Conservation (phyloP, 2,329 filamentous ascomycete species). For the Gnomoniopsis sp. region DNA sequence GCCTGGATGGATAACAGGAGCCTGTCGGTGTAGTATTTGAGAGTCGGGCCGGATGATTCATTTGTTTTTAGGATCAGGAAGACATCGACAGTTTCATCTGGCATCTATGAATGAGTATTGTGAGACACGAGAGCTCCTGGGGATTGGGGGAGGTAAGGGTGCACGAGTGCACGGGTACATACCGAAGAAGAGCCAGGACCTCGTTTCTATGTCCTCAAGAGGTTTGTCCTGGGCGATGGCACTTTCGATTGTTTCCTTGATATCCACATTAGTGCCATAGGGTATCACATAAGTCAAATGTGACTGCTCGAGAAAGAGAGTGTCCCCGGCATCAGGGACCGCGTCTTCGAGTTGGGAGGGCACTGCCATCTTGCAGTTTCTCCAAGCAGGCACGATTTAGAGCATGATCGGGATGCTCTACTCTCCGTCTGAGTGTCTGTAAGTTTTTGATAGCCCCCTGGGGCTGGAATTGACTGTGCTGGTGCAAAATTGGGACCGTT, state of each 20-base stretch:
- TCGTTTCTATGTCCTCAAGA: conserved; percentile 12
- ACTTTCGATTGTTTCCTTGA: conserved; percentile 47
- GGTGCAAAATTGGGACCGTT: not conserved
- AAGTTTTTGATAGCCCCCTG: not conserved
- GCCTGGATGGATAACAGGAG: conserved; percentile 66
- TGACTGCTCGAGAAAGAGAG: conserved; percentile 54
- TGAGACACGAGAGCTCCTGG: conserved; percentile 32
- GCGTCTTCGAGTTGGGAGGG: conserved; percentile 26
- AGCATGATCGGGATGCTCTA: conserved; percentile 4
- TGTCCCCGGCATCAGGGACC: conserved; percentile 25
- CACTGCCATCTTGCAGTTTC: conserved; percentile 24
- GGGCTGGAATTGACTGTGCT: not conserved
- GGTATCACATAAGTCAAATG: conserved; percentile 61
- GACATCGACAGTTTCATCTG: conserved; percentile 71
- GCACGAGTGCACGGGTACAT: conserved; percentile 29
- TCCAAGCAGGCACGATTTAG: conserved; percentile 2
- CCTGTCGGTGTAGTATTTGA: conserved; percentile 58
- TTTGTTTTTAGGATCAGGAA: conserved; percentile 67
- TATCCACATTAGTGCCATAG: conserved; percentile 49
- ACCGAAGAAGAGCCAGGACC: conserved; percentile 66
- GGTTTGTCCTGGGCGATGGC: conserved; percentile 7
- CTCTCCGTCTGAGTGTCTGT: not conserved
- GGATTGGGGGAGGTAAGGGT: conserved; percentile 21
- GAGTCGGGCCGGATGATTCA: conserved; percentile 50
- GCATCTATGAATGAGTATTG: conserved; percentile 46